Percentiles rank a stretch among this genome's conserved stretches.
Evolutionary conservation across 352 stramenopile species (phyloP).

Genomic region (Blastocystis sp.): DNA sequence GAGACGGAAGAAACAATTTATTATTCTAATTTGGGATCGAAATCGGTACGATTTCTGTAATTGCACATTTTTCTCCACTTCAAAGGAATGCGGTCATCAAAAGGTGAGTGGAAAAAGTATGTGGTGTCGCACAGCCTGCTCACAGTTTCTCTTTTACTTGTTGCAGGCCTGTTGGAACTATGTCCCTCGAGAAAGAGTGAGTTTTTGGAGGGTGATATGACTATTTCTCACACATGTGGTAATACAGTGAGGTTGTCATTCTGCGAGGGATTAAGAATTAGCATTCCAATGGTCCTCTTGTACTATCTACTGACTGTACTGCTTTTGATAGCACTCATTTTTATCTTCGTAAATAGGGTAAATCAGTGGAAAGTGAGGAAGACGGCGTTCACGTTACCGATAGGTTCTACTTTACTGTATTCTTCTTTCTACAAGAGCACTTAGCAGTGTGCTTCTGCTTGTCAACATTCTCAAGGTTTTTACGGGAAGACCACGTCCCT

Average conservation of each 20-base stretch:
- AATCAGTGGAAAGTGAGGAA: neutral
- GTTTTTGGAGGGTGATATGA: neutral
- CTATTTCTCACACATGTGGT: constrained; percentile 37
- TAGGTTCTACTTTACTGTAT: neutral
- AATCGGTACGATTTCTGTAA: neutral
- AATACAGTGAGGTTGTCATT: constrained; percentile 15
- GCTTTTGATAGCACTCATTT: neutral
- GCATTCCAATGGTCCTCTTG: neutral
- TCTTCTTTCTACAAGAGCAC: neutral
- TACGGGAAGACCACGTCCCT: neutral
- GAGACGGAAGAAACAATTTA: neutral
- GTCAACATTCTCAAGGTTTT: constrained; percentile 33
- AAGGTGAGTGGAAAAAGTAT: neutral
- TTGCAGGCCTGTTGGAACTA: neutral
- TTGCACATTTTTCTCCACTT: neutral
- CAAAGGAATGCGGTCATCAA: neutral
- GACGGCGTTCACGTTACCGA: neutral
- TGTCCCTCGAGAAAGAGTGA: neutral
- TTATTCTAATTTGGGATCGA: neutral
- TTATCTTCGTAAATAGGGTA: neutral
- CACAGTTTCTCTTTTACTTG: neutral
- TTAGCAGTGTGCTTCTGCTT: neutral
- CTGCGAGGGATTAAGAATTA: neutral
- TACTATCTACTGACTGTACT: neutral
- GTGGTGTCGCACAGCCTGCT: neutral